Conservation (phyloP, 176 grass and related monocot genomes). For the Cenchrus fungigraminus region DNA sequence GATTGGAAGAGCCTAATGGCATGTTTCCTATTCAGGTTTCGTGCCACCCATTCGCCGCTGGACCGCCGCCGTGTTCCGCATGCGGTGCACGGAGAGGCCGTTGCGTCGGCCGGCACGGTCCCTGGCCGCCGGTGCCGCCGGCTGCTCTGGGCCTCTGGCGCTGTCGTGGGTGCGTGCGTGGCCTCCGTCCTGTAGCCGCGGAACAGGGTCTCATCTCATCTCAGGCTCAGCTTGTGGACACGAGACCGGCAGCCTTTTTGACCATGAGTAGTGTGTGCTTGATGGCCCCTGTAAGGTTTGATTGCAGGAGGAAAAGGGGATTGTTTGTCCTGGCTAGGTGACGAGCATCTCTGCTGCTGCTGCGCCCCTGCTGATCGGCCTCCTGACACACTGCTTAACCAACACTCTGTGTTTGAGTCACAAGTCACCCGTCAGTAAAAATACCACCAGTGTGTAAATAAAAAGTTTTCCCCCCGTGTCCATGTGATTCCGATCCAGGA, state of each 20-base stretch:
- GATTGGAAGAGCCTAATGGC: too few species aligned
- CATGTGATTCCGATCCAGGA: too few species aligned
- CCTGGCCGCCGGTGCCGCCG: too few species aligned
- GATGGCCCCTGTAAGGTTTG: conserved; percentile 4
- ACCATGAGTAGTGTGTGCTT: conserved; percentile 17
- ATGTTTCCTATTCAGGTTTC: too few species aligned
- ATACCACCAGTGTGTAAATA: too few species aligned
- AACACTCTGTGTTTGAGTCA: background rate
- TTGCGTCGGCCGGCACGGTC: background rate
- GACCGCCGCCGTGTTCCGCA: background rate
- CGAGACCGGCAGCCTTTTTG: conserved; percentile 32
- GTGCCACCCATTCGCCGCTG: too few species aligned
- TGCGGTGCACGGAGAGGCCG: background rate
- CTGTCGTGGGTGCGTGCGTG: background rate
- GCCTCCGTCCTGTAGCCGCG: background rate
- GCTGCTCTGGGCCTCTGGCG: too few species aligned
- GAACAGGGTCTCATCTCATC: background rate
- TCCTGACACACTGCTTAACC: background rate
- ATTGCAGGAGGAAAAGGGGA: background rate
- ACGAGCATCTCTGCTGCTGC: conserved; percentile 33
- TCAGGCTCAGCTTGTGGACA: background rate
- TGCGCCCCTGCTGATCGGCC: background rate
- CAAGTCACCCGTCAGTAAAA: too few species aligned
- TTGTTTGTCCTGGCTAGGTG: conserved; percentile 49
- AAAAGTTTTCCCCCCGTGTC: too few species aligned